Evolutionary conservation across 306 rosid species (phyloP).

Genomic region (Vicia villosa): DNA sequence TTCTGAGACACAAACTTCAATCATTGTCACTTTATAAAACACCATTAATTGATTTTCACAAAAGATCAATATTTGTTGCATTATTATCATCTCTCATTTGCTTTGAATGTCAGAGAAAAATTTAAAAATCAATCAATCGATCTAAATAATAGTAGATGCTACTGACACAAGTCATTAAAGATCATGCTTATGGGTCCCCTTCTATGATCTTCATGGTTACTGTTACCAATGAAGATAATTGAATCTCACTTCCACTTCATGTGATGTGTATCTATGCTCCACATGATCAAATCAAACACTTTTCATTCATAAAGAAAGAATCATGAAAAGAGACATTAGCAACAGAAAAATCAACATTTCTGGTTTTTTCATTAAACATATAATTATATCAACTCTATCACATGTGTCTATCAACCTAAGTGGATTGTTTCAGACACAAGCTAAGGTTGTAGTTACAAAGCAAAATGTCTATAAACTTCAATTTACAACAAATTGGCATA

Average conservation of each 20-base stretch:
- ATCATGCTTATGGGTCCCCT: constrained; percentile 21
- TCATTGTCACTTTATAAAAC: constrained; percentile 32
- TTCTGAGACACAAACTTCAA: constrained; percentile 38
- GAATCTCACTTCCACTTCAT: constrained; percentile 33
- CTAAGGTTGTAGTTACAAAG: constrained; percentile 56
- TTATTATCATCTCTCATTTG: constrained; percentile 3
- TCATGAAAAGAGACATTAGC: too few species aligned
- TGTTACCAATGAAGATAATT: constrained; percentile 37
- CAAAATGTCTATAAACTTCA: constrained; percentile 21
- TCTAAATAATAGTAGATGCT: constrained; percentile 4
- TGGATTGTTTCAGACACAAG: constrained; percentile 34
- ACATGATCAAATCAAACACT: constrained; percentile 5
- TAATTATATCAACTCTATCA: constrained; percentile 38
- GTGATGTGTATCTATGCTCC: constrained; percentile 26
- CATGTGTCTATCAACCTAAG: constrained; percentile 38
- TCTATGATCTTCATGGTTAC: constrained; percentile 31
- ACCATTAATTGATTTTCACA: constrained; percentile 11
- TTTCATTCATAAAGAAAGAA: background rate
- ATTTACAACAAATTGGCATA: constrained; percentile 39
- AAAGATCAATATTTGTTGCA: background rate
- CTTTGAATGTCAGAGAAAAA: constrained; percentile 35
- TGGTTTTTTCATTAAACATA: constrained; percentile 30
- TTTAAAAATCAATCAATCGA: constrained; percentile 9
- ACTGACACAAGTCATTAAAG: constrained; percentile 30
- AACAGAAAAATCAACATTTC: constrained; percentile 6